Conservation (phyloP, 2,329 filamentous ascomycete species). For the Botrytis byssoidea region DNA sequence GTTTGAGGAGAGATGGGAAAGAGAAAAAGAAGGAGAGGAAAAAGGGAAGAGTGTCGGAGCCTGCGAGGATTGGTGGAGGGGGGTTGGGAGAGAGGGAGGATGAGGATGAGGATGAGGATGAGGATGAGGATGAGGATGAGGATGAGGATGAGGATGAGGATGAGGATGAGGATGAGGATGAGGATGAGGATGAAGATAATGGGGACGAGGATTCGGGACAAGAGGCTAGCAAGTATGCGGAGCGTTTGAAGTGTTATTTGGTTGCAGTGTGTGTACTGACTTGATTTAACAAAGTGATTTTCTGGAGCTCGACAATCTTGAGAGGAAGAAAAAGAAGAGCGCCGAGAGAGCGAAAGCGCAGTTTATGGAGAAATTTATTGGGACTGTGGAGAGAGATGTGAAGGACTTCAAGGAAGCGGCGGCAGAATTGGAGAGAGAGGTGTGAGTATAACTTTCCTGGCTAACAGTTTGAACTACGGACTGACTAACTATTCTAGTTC, state of each 20-base stretch:
- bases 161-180: constrained; percentile 24
- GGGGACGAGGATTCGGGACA: constrained; percentile 34
- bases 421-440: neutral
- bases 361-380: constrained; percentile 11
- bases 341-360: neutral
- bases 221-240: constrained; percentile 34
- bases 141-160: constrained; percentile 21
- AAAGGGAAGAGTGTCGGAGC: constrained; percentile 29
- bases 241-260: neutral
- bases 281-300: neutral
- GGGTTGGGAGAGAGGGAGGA: neutral
- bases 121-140: neutral
- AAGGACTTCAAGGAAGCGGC: neutral
- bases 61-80: neutral
- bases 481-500: constrained; percentile 8
- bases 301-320: constrained; percentile 10
- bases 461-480: neutral
- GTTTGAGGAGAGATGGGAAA: neutral
- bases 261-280: neutral
- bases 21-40: constrained; percentile 27
- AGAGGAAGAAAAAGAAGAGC: constrained; percentile 14
- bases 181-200: constrained; percentile 25
- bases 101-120: constrained; percentile 21
- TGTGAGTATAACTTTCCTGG: neutral
- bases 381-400: neutral